Percentiles rank a stretch among this genome's conserved stretches.
phyloP scores from a whole-genome alignment of 805 yeast species.

The Maudiozyma serrabonitensis region DNA sequence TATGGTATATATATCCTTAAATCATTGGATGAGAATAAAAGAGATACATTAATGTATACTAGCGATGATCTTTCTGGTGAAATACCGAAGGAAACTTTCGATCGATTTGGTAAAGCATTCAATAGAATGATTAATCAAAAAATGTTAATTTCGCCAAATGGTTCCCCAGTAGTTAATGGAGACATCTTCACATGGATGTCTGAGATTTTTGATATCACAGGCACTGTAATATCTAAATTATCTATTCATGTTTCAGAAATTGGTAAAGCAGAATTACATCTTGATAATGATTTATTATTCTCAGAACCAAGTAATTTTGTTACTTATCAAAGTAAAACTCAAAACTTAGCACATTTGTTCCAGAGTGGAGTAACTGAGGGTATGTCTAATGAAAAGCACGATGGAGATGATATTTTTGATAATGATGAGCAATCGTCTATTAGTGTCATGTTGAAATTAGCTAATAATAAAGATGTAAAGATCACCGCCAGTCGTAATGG shows the following conservation, averaged over 20 bases:
- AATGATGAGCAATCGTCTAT: not conserved
- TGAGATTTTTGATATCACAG: not conserved
- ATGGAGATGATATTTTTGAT: not conserved
- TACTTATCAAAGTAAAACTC: not conserved
- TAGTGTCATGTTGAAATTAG: not conserved
- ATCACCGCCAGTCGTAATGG: not conserved
- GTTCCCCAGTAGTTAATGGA: conserved; percentile 14
- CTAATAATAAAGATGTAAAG: not conserved
- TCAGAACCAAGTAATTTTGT: not conserved
- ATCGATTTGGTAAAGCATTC: conserved; percentile 16
- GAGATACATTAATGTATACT: conserved; percentile 3
- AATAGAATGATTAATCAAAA: conserved; percentile 13
- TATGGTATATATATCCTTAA: conserved; percentile 18
- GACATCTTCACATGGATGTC: conserved; percentile 27
- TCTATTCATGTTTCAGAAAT: not conserved
- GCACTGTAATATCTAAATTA: not conserved
- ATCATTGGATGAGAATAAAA: conserved; percentile 3
- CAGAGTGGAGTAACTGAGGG: not conserved
- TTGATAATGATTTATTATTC: not conserved
- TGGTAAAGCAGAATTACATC: not conserved
- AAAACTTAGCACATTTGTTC: not conserved
- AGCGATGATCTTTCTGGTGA: not conserved
- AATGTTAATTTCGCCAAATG: conserved; percentile 12
- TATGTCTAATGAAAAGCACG: not conserved
- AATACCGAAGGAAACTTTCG: conserved; percentile 1